Evolutionary conservation across 208 protist genomes (phyloP).

Genomic region (Acanthamoeba healyi): DNA sequence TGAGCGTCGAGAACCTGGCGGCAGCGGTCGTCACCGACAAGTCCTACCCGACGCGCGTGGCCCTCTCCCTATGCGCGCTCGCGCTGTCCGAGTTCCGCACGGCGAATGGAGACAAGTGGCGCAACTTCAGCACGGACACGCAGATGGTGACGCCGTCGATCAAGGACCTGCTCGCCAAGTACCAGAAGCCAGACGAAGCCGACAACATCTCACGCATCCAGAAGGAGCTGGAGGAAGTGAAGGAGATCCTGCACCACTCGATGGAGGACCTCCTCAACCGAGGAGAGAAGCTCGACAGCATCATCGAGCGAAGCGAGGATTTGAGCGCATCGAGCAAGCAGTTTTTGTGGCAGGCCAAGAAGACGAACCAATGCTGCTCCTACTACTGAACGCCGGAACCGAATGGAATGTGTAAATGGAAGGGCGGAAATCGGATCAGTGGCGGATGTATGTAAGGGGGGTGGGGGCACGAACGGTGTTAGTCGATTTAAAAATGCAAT

Average conservation of each 20-base stretch:
- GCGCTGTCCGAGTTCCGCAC: background rate
- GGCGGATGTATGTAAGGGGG: too few species aligned
- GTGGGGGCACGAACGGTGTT: too few species aligned
- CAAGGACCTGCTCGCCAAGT: conserved; percentile 37
- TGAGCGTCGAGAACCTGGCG: conserved; percentile 12
- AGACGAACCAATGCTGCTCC: conserved; percentile 63
- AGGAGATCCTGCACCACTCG: conserved; percentile 66
- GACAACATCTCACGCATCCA: conserved; percentile 63
- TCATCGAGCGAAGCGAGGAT: conserved; percentile 73
- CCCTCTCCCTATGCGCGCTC: conserved; percentile 25
- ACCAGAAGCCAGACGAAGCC: conserved; percentile 58
- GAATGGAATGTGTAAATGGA: too few species aligned
- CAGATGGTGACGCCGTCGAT: conserved; percentile 13
- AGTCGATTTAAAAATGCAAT: too few species aligned
- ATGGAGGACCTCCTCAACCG: conserved; percentile 71
- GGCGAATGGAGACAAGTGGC: background rate
- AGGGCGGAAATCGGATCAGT: too few species aligned
- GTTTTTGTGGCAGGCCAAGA: conserved; percentile 77
- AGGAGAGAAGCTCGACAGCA: conserved; percentile 71
- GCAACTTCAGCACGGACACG: background rate
- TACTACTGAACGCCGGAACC: too few species aligned
- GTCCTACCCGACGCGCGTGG: conserved; percentile 42
- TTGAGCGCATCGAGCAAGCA: conserved; percentile 66
- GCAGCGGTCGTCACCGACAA: conserved; percentile 42
- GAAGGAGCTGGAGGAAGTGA: conserved; percentile 75